Evolutionary conservation across 2,329 filamentous ascomycete species (phyloP), one percentile per base, ranked within the genome.

Genomic region (Aspergillus intermedius): DNA sequence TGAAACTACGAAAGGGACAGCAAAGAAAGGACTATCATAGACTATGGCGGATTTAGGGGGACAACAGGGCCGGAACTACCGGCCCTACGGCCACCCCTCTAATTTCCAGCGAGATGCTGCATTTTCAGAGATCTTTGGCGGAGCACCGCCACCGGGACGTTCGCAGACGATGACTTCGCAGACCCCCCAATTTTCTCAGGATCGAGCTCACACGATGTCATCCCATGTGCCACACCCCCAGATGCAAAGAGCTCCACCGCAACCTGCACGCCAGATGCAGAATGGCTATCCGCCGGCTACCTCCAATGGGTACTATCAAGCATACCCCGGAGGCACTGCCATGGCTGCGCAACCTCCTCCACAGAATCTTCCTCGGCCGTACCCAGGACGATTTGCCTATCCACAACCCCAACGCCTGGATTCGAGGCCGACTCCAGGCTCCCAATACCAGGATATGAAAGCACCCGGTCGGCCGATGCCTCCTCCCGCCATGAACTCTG

Each of bases 111-210:
- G 93, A 73, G 91, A 98, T 81, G 88, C 89, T 59, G 93, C 91
- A 57, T 98, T 94, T 71, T 89, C 87, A 57, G 91, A 91, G 73
- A 97, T 97, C 66, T 98, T 97, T 68, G 93, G 91, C 59, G 84
- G 83, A 56, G 80, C 88, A 56, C 90, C 88, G 55, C 89, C 89
- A 42, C 82, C 88, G 42, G 91, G 91, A 50, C 86, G 93, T 68
- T 94, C 91, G 49, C 91, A 96, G 65, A 96, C 91, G 22, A 96
- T 97, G 90, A 93, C 85, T 55, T 90, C 87, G 48, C 84, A 89
- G 55, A 79, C 85, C 28, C 72, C 76, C 50, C 81, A 80, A 60
- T 75, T 79, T 50, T 75, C 77, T 46, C 74, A 76, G 45, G 87
- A 87, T 58, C 82, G 91, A 60, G 88, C 89, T 43, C 84, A 88